phyloP scores from a whole-genome alignment of 202 grass and related monocot genomes.

The Sporobolus alterniflorus region DNA sequence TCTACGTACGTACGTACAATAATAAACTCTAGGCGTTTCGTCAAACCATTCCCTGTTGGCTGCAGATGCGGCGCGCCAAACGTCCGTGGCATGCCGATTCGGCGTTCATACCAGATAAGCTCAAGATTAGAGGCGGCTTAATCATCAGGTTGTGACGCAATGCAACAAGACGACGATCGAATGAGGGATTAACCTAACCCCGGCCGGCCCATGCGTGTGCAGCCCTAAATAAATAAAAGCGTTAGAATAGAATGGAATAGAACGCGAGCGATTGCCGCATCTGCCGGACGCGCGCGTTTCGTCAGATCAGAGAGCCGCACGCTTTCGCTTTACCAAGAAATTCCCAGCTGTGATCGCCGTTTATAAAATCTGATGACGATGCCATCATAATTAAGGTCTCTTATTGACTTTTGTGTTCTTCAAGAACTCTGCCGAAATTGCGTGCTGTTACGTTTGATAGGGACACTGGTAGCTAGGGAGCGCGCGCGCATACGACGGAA shows the following conservation, averaged over 20 bases:
- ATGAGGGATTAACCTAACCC: not conserved
- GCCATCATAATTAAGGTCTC: not conserved
- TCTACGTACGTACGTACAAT: not conserved
- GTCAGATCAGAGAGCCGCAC: constrained; percentile 22
- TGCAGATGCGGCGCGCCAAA: not conserved
- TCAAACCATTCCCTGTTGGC: not conserved
- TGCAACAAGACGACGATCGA: not conserved
- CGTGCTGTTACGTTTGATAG: too few species aligned
- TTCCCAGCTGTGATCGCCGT: not conserved
- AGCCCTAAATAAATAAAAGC: not conserved
- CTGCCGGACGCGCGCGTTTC: not conserved
- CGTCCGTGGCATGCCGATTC: not conserved
- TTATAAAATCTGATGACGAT: not conserved
- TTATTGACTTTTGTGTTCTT: too few species aligned
- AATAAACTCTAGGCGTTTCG: not conserved
- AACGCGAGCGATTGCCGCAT: not conserved
- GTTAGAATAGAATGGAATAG: not conserved
- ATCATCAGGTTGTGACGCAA: not conserved
- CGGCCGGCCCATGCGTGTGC: too few species aligned
- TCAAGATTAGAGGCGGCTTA: not conserved
- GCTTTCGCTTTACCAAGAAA: not conserved
- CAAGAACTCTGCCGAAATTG: too few species aligned
- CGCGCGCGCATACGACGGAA: not conserved
- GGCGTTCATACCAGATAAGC: constrained; percentile 25
- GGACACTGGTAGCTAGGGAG: too few species aligned